Evolutionary conservation across 1,284 basidiomycete genomes (phyloP).

Genomic region (Trichosporon coremiiforme): DNA sequence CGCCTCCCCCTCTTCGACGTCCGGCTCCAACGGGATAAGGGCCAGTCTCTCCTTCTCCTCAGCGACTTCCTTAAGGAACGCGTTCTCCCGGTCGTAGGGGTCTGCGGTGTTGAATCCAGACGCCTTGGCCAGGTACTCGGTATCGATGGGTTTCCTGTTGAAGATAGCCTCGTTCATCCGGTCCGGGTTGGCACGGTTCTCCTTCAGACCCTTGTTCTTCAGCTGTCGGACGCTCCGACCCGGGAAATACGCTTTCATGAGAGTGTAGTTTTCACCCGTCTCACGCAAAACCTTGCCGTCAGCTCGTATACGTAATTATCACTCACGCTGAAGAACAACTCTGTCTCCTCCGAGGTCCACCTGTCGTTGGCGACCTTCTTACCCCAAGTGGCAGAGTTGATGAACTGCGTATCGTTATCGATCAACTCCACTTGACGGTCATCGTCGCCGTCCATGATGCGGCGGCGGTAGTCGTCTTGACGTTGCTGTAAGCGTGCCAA

Average conservation of each 20-base stretch:
- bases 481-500: slow-evolving; percentile 25
- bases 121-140: slow-evolving; percentile 43
- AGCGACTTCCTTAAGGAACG: slow-evolving; percentile 40
- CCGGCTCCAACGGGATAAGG: slow-evolving; percentile 14
- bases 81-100: slow-evolving; percentile 39
- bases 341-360: slow-evolving; percentile 44
- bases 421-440: slow-evolving; percentile 39
- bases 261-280: slow-evolving; percentile 49
- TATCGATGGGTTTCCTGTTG: slow-evolving; percentile 44
- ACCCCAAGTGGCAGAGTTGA: slow-evolving; percentile 41
- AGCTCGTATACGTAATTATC: not conserved
- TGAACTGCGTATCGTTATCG: slow-evolving; percentile 43
- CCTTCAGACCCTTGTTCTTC: slow-evolving; percentile 43
- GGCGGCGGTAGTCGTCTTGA: slow-evolving; percentile 34
- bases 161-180: slow-evolving; percentile 46
- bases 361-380: slow-evolving; percentile 36
- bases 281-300: slow-evolving; percentile 43
- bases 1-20: slow-evolving; percentile 18
- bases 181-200: slow-evolving; percentile 45
- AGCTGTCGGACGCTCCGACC: slow-evolving; percentile 44
- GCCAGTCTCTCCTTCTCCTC: slow-evolving; percentile 35
- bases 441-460: slow-evolving; percentile 35
- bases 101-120: slow-evolving; percentile 39
- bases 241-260: slow-evolving; percentile 52
- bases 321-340: slow-evolving; percentile 46